Percentiles rank a stretch among this genome's conserved stretches.
Evolutionary conservation across 148 eudicot genomes (phyloP).

Genomic region (Rhododendron molle): DNA sequence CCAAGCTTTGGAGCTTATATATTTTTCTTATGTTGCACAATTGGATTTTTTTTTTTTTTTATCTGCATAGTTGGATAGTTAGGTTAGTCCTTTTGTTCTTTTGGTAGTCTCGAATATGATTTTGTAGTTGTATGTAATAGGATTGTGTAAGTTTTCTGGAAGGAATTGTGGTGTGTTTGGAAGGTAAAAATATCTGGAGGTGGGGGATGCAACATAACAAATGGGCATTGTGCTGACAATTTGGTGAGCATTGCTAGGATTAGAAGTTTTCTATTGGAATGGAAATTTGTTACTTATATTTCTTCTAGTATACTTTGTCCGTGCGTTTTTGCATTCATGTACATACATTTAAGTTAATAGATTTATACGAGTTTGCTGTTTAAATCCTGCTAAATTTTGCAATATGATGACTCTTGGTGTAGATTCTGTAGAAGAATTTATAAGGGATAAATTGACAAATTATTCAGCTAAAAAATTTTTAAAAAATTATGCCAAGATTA

Average conservation of each 20-base stretch:
- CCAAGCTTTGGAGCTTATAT: neutral
- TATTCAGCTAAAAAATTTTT: neutral
- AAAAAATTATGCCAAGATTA: neutral
- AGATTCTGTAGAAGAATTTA: neutral
- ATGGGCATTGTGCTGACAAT: slow-evolving; percentile 70
- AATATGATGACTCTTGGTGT: neutral
- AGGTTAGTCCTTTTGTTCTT: neutral
- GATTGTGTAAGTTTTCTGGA: neutral
- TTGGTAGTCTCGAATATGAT: neutral
- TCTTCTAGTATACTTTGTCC: neutral
- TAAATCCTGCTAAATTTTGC: neutral
- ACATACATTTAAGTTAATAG: too few species aligned
- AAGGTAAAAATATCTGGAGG: too few species aligned
- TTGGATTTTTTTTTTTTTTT: neutral
- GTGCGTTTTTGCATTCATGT: too few species aligned
- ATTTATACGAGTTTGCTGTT: neutral
- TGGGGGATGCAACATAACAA: slow-evolving; percentile 95
- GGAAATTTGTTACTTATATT: neutral
- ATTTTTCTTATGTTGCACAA: neutral
- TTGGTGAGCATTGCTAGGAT: slow-evolving; percentile 31
- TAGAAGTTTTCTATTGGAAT: neutral
- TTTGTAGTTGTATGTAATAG: neutral
- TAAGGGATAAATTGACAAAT: neutral
- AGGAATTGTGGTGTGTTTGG: neutral
- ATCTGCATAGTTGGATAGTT: neutral